Evolutionary conservation across 2,329 filamentous ascomycete genomes (phyloP), one percentile per base, ranked within the genome.

Genomic region (Elsinoe australis): DNA sequence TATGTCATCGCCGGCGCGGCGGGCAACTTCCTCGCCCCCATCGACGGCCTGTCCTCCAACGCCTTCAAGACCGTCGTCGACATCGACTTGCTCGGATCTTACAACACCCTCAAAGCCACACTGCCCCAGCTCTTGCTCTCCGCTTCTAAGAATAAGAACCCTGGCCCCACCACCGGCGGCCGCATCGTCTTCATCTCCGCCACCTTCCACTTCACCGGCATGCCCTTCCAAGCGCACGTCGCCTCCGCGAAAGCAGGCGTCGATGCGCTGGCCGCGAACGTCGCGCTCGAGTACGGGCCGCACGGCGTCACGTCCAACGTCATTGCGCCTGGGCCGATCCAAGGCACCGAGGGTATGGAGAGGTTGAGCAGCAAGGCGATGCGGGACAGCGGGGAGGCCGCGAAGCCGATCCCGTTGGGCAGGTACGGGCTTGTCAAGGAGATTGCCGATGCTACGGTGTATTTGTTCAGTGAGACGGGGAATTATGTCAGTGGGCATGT

Each of bases 21-120:
- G 14, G 92, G 92, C 51, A 98, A 98, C 67, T 98, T 96, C 66
- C 75, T 98, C 17, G 84, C 87, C 0, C 85, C 90, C 3, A 83
- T 96, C 52, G 77, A 83, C 32, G 83, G 83, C 53, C 77, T 96
- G 42, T 87, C 80, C 32, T 69, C 85, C 51, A 96, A 96, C 62
- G 92, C 87, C 3, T 94, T 98, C 79, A 94, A 89, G 66, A 75
- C 86, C 0, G 92, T 98, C 55, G 90, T 96, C 59, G 92, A 96
- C 53, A 98, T 98, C 60, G 92, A 96, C 63, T 83, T 95, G 2
- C 67, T 96, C 28, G 92, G 92, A 24, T 94, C 86, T 12, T 98
- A 85, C 70, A 94, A 96, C 71, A 95, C 88, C 2, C 75, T 95
- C 61, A 96, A 96, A 69, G 88, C 90, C 3, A 92, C 87, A 1